phyloP scores from a whole-genome alignment of 2,329 filamentous ascomycete species.

The Cladosporium sp. region DNA sequence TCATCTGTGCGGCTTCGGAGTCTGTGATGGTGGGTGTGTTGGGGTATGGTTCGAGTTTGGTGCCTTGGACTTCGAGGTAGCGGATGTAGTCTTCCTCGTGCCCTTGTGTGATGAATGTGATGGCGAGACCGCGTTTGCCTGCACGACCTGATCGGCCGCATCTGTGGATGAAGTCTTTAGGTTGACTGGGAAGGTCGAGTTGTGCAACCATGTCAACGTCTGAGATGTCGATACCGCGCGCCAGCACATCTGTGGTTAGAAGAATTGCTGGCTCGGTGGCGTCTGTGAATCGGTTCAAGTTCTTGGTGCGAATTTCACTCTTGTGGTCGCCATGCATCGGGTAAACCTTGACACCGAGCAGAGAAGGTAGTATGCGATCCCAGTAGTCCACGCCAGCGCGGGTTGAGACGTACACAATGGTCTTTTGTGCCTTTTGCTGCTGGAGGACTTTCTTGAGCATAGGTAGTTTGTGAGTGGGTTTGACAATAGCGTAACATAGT shows the following conservation, averaged over 20 bases:
- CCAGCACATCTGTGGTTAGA: constrained; percentile 88
- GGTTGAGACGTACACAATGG: constrained; percentile 89
- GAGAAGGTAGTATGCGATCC: constrained; percentile 70
- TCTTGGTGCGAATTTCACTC: constrained; percentile 82
- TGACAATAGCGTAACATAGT: constrained; percentile 79
- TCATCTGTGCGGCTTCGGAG: constrained; percentile 59
- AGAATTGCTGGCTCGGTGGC: constrained; percentile 76
- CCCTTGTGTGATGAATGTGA: constrained; percentile 82
- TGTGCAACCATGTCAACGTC: constrained; percentile 90
- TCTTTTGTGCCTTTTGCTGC: constrained; percentile 66
- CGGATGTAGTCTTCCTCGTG: constrained; percentile 86
- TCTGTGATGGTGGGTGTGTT: constrained; percentile 53
- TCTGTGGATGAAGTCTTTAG: constrained; percentile 75
- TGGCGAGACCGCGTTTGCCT: constrained; percentile 72
- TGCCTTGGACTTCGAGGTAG: constrained; percentile 62
- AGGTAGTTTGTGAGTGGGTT: constrained; percentile 77
- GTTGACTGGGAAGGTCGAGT: constrained; percentile 80
- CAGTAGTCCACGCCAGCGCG: constrained; percentile 96
- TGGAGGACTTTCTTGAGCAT: constrained; percentile 70
- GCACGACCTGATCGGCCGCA: constrained; percentile 65
- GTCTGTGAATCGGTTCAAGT: constrained; percentile 77
- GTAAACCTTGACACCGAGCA: constrained; percentile 71
- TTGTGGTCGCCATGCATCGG: constrained; percentile 91
- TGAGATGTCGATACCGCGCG: constrained; percentile 87
- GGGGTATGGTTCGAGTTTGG: constrained; percentile 33